Conservation (phyloP, 2,329 filamentous ascomycete species). For the Penicillium crustosum region DNA sequence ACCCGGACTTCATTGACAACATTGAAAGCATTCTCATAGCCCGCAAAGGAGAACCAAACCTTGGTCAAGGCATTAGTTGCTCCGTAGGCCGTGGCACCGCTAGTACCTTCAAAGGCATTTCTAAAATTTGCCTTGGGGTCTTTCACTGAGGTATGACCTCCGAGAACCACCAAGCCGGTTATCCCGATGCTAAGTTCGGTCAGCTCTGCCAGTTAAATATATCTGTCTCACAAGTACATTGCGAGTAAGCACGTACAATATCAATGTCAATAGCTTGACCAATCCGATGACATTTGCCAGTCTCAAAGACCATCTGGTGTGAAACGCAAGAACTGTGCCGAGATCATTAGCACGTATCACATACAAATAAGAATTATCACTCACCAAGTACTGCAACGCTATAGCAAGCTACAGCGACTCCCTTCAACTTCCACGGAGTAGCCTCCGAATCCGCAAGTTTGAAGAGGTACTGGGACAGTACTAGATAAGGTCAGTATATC, state of each 20-base stretch:
- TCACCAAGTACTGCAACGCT: conserved; percentile 58
- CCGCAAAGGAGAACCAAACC: conserved; percentile 59
- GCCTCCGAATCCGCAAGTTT: conserved; percentile 53
- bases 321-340: conserved; percentile 46
- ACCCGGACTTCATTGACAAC: conserved; percentile 61
- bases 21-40: conserved; percentile 62
- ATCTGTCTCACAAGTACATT: accelerated
- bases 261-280: conserved; percentile 60
- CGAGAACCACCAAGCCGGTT: conserved; percentile 62
- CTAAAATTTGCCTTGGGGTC: conserved; percentile 57
- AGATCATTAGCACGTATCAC: not conserved
- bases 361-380: conserved; percentile 18
- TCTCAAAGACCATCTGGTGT: conserved; percentile 59
- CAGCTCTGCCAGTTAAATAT: not conserved
- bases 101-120: conserved; percentile 54
- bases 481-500: conserved; percentile 16
- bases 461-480: conserved; percentile 64
- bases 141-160: conserved; percentile 52
- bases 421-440: conserved; percentile 65
- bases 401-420: conserved; percentile 64
- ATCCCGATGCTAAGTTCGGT: conserved; percentile 48
- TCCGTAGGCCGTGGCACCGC: conserved; percentile 47
- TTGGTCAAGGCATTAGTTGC: conserved; percentile 59
- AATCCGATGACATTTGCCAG: conserved; percentile 58
- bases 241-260: conserved; percentile 47